Evolutionary conservation across 148 eudicot species (phyloP), one percentile per base, ranked within the genome.

Genomic region (Camellia lanceoleosa): DNA sequence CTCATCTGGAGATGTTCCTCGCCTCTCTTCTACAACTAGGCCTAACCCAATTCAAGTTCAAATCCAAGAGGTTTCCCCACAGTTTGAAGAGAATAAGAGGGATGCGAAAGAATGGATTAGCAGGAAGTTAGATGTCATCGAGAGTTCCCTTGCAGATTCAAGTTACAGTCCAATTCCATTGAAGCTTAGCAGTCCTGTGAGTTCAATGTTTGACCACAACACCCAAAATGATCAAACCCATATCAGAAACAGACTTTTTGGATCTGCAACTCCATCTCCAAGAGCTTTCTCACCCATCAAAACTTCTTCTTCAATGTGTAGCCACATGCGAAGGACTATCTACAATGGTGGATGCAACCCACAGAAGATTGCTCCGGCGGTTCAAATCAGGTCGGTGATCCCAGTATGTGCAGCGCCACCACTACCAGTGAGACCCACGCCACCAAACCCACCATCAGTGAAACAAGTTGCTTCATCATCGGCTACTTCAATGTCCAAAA

Each of bases 321-420:
- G 38, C 38, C 38, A 30, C 38, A 30, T 30, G 38, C 38, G 38
- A 30, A 30, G 38, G 38, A 30, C 38, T 30, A 30, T 30, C 38
- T 30, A 30, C 38, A 30, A 30, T 30, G 38, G 38, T 30, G 79
- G 83, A 73, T 80, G 82, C 73, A 67, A 73, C 74, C 81, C 79
- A 58, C 74, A 58, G 9, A 68, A 82, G 68, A 78, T 80, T 68
- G 89, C 89, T 7, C 89, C 82, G 15, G 82, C 89, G 19, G 89
- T 87, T 6, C 89, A 84, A 71, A 85, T 87, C 60, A 82, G 89
- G 81, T 87, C 85, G 70, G 75, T 87, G 15, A 80, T 87, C 55
- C 89, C 87, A 80, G 87, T 87, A 60, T 84, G 89, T 80, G 85
- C 89, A 43, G 64, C 89, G 13, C 87, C 87, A 47, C 78, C 87